Percentiles rank a stretch among this genome's conserved stretches.
Conservation (phyloP, 768 basidiomycete genomes). For the Coprinellus micaceus region DNA sequence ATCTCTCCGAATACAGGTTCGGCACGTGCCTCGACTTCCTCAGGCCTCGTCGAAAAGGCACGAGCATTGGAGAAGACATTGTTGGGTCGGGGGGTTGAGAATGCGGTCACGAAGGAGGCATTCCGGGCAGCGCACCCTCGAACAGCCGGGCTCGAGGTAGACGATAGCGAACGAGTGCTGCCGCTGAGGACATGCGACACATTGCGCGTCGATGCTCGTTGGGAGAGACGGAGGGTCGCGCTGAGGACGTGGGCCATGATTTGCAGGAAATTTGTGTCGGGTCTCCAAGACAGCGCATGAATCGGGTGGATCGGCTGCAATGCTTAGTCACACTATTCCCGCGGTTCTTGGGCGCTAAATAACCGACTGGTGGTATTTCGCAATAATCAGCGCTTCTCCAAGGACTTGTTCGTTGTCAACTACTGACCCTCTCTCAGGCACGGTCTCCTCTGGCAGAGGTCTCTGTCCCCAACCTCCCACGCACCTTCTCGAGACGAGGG, state of each 20-base stretch:
- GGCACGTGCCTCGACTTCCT: not conserved
- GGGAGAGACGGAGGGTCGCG: not conserved
- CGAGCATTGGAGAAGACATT: not conserved
- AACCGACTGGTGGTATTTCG: too few species aligned
- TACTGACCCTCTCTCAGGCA: too few species aligned
- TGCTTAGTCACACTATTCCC: too few species aligned
- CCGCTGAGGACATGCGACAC: constrained; percentile 4
- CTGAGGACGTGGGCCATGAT: not conserved
- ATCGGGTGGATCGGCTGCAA: too few species aligned
- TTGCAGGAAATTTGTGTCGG: not conserved
- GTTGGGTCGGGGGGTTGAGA: not conserved
- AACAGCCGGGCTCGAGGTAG: not conserved
- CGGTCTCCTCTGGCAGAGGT: too few species aligned
- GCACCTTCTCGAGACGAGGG: too few species aligned
- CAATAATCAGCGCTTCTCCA: too few species aligned
- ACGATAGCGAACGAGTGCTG: constrained; percentile 1
- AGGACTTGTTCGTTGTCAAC: too few species aligned
- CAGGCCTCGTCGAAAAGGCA: not conserved
- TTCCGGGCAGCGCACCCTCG: not conserved
- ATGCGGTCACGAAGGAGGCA: not conserved
- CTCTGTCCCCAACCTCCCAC: too few species aligned
- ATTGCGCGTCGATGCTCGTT: not conserved
- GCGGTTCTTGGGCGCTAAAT: too few species aligned
- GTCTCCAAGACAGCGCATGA: too few species aligned
- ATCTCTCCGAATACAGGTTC: not conserved